phyloP scores from a whole-genome alignment of 169 alveolate species.

The Eimeria praecox region DNA sequence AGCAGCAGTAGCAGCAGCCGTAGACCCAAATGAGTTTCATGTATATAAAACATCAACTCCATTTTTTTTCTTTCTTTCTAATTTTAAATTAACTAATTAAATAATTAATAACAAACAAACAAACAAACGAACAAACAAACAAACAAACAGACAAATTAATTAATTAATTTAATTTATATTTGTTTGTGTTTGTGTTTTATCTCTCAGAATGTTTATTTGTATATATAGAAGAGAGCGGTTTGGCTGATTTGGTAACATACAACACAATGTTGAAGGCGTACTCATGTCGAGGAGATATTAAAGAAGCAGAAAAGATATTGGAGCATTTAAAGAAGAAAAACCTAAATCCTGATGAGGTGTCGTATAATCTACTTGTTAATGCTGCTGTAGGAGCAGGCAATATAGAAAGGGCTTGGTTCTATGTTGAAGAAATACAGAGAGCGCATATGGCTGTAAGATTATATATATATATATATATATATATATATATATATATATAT shows the following conservation, averaged over 20 bases:
- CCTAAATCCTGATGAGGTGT: slow-evolving; percentile 33
- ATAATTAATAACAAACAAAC: too few species aligned
- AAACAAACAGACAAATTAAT: too few species aligned
- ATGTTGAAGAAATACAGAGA: slow-evolving; percentile 16
- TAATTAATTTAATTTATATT: not conserved
- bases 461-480: not conserved
- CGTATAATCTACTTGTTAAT: slow-evolving; percentile 44
- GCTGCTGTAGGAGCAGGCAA: slow-evolving; percentile 46
- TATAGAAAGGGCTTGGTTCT: slow-evolving; percentile 67
- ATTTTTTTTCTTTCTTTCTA: too few species aligned
- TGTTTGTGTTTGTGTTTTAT: not conserved
- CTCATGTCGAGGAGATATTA: slow-evolving; percentile 1
- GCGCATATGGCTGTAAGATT: slow-evolving; percentile 2
- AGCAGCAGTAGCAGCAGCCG: too few species aligned
- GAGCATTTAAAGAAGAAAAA: not conserved
- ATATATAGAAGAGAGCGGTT: slow-evolving; percentile 37
- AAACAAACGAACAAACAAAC: too few species aligned
- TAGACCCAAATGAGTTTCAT: too few species aligned
- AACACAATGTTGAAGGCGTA: slow-evolving; percentile 62
- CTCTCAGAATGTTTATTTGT: slow-evolving; percentile 23
- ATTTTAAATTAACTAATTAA: too few species aligned
- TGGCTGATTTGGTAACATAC: slow-evolving; percentile 69
- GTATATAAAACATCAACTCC: too few species aligned
- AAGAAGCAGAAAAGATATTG: slow-evolving; percentile 38
- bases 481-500: not conserved